These are phyloP conservation scores for Metrosideros polymorpha DNA, from an alignment of 441 rosid genomes.

Conservation along the genomic window DNA sequence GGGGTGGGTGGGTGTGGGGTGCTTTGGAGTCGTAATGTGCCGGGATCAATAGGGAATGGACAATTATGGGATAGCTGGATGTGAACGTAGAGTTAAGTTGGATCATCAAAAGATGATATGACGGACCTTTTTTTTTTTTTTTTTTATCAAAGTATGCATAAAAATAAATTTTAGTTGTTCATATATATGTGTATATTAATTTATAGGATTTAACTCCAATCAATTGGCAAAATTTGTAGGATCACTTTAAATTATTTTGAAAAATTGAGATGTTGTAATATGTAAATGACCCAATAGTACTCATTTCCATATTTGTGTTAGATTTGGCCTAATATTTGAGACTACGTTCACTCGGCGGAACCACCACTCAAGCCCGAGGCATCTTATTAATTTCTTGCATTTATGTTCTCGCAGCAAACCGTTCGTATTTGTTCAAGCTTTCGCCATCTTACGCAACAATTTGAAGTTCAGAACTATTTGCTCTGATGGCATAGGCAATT, in stretches of 20 bases:
- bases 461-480: background rate
- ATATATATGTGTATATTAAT: background rate
- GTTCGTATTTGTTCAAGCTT: background rate
- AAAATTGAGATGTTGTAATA: background rate
- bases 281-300: background rate
- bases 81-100: background rate
- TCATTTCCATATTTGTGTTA: background rate
- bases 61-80: too few species aligned
- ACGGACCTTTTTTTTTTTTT: too few species aligned
- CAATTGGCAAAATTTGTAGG: accelerated
- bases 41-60: too few species aligned
- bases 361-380: background rate
- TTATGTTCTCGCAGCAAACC: background rate
- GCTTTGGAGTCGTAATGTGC: too few species aligned
- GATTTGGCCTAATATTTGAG: background rate
- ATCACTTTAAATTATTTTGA: background rate
- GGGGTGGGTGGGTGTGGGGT: too few species aligned
- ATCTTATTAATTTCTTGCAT: background rate
- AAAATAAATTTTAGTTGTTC: too few species aligned
- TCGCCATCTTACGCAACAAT: background rate
- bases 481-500: background rate
- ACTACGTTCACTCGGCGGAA: background rate
- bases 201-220: background rate
- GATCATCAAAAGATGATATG: background rate
- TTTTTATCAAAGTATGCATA: too few species aligned